Evolutionary conservation across 1,139 yeast species (phyloP).

Genomic region (Hanseniaspora sp.): DNA sequence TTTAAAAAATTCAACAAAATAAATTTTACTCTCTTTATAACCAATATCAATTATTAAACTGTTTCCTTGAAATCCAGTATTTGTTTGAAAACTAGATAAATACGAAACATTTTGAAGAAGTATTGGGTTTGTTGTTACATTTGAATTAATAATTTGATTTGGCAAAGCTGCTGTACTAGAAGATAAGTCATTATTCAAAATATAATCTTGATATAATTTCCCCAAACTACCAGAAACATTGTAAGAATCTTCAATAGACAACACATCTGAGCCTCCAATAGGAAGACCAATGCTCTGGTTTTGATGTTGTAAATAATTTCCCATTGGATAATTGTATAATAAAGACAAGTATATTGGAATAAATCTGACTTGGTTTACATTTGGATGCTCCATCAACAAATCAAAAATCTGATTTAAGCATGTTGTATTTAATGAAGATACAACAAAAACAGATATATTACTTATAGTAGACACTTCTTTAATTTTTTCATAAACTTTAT

Average conservation of each 20-base stretch:
- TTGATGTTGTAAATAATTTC: conserved; percentile 9
- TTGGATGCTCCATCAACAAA: background rate
- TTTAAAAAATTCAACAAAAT: conserved; percentile 10
- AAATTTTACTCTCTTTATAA: conserved; percentile 5
- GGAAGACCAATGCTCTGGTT: background rate
- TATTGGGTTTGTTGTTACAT: conserved; percentile 8
- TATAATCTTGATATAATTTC: conserved; percentile 8
- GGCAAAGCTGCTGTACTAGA: background rate
- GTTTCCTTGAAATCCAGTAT: conserved; percentile 14
- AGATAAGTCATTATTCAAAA: conserved; percentile 3
- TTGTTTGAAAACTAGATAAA: conserved; percentile 10
- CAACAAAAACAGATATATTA: background rate
- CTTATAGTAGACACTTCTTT: background rate
- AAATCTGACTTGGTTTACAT: conserved; percentile 1
- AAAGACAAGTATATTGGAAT: conserved; percentile 7
- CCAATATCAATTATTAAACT: conserved; percentile 13
- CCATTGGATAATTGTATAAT: conserved; percentile 15
- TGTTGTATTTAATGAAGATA: conserved; percentile 1
- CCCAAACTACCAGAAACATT: conserved; percentile 12
- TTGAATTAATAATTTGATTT: conserved; percentile 1
- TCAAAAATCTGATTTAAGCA: background rate
- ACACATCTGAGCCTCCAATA: background rate
- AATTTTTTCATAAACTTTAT: background rate
- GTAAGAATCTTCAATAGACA: background rate
- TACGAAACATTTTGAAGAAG: conserved; percentile 4